Conservation (phyloP, 768 basidiomycete genomes). For the Mycena rosella region DNA sequence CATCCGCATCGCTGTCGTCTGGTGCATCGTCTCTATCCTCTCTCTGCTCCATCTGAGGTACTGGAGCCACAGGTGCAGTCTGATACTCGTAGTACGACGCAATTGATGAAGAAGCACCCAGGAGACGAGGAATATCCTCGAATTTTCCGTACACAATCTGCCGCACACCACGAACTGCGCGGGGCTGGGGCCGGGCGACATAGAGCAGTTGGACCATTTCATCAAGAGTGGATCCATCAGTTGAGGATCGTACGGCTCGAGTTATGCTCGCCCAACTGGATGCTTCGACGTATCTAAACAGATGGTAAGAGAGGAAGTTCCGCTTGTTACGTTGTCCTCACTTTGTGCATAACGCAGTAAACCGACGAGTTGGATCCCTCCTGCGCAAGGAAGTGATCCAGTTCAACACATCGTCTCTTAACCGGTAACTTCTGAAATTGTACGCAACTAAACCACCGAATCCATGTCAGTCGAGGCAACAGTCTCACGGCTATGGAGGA, state of each 20-base stretch:
- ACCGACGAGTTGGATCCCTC: conserved; percentile 12
- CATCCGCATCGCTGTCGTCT: conserved; percentile 7
- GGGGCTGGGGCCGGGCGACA: not conserved
- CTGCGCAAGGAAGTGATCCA: conserved; percentile 19
- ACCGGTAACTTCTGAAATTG: conserved; percentile 9
- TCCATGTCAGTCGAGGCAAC: not conserved
- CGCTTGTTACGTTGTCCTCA: not conserved
- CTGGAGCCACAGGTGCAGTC: conserved; percentile 17
- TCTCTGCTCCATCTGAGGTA: conserved; percentile 34
- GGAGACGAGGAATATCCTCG: conserved; percentile 46
- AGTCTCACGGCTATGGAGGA: too few relatives aligned
- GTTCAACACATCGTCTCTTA: conserved; percentile 3
- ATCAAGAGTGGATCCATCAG: conserved; percentile 36
- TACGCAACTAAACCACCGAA: conserved; percentile 11
- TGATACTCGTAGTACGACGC: not conserved
- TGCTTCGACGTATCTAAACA: conserved; percentile 30
- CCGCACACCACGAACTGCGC: conserved; percentile 38
- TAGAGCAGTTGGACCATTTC: conserved; percentile 40
- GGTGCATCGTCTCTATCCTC: conserved; percentile 25
- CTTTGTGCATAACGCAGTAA: conserved; percentile 10
- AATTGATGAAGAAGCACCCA: conserved; percentile 29
- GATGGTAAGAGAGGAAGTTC: not conserved
- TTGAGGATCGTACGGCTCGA: conserved; percentile 41
- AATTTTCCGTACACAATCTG: conserved; percentile 46
- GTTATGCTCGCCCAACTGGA: conserved; percentile 39